Evolutionary conservation across 257 asterid genomes (phyloP), one percentile per base, ranked within the genome.

Genomic region (Mentha longifolia): DNA sequence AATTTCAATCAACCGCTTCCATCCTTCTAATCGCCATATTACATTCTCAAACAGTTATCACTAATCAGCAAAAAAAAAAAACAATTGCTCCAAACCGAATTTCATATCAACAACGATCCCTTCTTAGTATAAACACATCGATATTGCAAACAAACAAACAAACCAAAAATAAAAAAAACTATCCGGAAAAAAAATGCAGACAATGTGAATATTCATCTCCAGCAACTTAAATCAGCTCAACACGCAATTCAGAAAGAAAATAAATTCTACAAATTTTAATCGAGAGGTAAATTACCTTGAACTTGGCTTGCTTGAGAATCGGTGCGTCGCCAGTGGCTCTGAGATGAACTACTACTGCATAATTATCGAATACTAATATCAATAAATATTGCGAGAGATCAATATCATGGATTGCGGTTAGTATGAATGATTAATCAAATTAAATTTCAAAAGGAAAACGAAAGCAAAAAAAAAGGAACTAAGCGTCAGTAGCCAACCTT

Each of bases 311-410:
- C 80, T 89, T 93, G 73, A 93, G 95, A 61, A 93, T 93, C 28
- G 98, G 95, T 7, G 97, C 97, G 37, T 93, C 97, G 6, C 98
- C 98, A 25, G 98, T 93, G 16, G 97, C 97, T 75, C 98, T 85
- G 22, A 93, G 86, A 75, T 88, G 97, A 77, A 93, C 90, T 11
- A 93, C 92, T 67, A 93, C 98, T 93, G 83, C 80, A 80, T 17
- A 22, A 56, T 60, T 31, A 67, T 35, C 51, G 39, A 58, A 68
- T 12, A 39, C 15, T 20, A 20, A 19, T 13, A 72, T 15, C 56
- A 30, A 33, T 20, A 28, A 30, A 31, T 33, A 63, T 49, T 17
- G 51, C 17, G 4, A 62, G 28, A 17, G 57, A 51, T 17, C 2
- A 56, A 4, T 5, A 56, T 28, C 17, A 25, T 25, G 61, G 35